These are phyloP conservation scores for Incumbomyces lentus DNA, from an alignment of 2,329 filamentous ascomycete genomes.

Conservation along the genomic window DNA sequence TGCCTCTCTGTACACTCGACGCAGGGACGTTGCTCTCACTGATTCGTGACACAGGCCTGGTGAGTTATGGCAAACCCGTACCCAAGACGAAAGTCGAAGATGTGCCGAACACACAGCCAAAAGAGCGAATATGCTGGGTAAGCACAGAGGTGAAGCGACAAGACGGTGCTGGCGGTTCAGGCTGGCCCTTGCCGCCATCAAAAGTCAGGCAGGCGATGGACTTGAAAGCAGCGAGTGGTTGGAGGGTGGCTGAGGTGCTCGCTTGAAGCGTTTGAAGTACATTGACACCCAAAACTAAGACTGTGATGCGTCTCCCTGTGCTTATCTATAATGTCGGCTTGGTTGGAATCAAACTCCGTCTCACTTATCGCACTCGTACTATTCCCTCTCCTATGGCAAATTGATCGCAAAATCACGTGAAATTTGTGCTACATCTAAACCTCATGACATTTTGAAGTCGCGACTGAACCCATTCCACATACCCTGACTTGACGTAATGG, in stretches of 20 bases:
- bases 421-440: too few relatives aligned
- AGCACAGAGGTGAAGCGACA: conserved; percentile 60
- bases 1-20: conserved; percentile 70
- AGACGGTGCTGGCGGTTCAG: conserved; percentile 43
- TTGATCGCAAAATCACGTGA: too few relatives aligned
- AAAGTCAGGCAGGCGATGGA: conserved; percentile 74
- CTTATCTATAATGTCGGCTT: too few relatives aligned
- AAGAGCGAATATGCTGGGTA: conserved; percentile 67
- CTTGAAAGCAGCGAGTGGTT: conserved; percentile 53
- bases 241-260: conserved; percentile 20
- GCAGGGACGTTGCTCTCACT: conserved; percentile 65
- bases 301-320: neutral
- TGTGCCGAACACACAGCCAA: conserved; percentile 33
- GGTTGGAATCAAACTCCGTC: too few relatives aligned
- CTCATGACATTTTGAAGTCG: too few relatives aligned
- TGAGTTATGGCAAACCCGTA: conserved; percentile 81
- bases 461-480: too few relatives aligned
- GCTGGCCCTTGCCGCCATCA: conserved; percentile 77
- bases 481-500: too few relatives aligned
- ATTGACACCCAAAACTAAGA: neutral
- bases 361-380: too few relatives aligned
- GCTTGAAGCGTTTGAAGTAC: neutral
- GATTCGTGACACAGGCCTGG: conserved; percentile 72
- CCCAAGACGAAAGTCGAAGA: conserved; percentile 68
- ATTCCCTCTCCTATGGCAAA: too few relatives aligned